These are phyloP conservation scores for Saraca asoca DNA, from an alignment of 331 rosid species.

Conservation along the genomic window DNA sequence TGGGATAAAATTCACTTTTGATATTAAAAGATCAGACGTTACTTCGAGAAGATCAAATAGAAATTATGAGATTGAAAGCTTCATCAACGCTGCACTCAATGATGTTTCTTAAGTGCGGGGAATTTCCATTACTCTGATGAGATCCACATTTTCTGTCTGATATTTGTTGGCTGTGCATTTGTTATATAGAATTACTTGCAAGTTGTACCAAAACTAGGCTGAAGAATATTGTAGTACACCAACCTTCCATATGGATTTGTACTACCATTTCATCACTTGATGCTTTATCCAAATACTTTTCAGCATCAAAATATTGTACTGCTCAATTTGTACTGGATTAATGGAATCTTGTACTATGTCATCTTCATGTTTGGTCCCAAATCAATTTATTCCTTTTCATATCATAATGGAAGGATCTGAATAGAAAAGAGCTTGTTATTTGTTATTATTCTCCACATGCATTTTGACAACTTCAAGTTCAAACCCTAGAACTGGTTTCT, in stretches of 20 bases:
- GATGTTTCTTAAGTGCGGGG: conserved; percentile 61
- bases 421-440: background rate
- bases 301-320: conserved; percentile 28
- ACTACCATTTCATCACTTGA: conserved; percentile 29
- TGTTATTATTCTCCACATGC: too few species aligned
- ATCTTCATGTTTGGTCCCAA: background rate
- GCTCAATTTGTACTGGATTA: conserved; percentile 29
- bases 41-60: too few species aligned
- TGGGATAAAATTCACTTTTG: too few species aligned
- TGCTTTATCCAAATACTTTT: background rate
- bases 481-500: too few species aligned
- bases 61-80: background rate
- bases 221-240: conserved; percentile 26
- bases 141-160: background rate
- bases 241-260: conserved; percentile 33
- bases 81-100: conserved; percentile 99
- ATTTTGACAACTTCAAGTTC: too few species aligned
- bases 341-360: conserved; percentile 36
- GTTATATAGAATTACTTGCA: too few species aligned
- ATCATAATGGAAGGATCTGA: background rate
- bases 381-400: background rate
- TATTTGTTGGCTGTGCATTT: too few species aligned
- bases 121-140: background rate
- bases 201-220: too few species aligned
- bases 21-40: too few species aligned